phyloP scores from a whole-genome alignment of 1,139 yeast genomes.

The Debaryomyces sp. region DNA sequence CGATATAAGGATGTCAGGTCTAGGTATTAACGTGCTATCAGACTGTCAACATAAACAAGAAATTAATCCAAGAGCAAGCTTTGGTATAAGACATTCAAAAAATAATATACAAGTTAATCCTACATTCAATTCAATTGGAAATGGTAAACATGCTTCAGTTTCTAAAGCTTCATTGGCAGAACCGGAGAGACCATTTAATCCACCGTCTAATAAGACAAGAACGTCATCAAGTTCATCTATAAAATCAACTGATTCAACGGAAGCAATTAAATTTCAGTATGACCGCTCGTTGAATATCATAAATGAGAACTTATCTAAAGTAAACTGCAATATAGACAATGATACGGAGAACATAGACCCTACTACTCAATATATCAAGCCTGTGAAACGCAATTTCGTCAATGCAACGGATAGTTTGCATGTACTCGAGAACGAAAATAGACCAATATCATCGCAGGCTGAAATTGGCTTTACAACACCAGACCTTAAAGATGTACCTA shows the following conservation, averaged over 20 bases:
- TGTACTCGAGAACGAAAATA: slow-evolving; percentile 13
- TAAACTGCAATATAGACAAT: neutral
- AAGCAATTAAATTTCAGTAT: slow-evolving; percentile 21
- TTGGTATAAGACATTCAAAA: neutral
- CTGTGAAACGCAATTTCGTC: slow-evolving; percentile 15
- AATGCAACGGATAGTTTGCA: slow-evolving; percentile 6
- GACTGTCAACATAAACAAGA: slow-evolving; percentile 12
- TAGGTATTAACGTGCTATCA: slow-evolving; percentile 37
- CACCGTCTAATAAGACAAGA: slow-evolving; percentile 6
- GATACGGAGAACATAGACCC: neutral
- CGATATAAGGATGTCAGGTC: slow-evolving; percentile 29
- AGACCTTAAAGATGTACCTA: neutral
- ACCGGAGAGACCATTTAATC: slow-evolving; percentile 2
- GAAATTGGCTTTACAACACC: slow-evolving; percentile 20
- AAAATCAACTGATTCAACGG: slow-evolving; percentile 21
- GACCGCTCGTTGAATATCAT: slow-evolving; percentile 31
- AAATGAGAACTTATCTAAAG: slow-evolving; percentile 28
- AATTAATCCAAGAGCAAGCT: neutral
- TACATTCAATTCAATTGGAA: neutral
- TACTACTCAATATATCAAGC: slow-evolving; percentile 12
- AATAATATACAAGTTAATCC: neutral
- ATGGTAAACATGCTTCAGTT: neutral
- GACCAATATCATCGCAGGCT: slow-evolving; percentile 37
- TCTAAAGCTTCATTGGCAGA: neutral
- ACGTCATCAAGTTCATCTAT: slow-evolving; percentile 16